Base-by-base conservation (phyloP, 106 monocot species). In the Dendrobium catenatum region DNA sequence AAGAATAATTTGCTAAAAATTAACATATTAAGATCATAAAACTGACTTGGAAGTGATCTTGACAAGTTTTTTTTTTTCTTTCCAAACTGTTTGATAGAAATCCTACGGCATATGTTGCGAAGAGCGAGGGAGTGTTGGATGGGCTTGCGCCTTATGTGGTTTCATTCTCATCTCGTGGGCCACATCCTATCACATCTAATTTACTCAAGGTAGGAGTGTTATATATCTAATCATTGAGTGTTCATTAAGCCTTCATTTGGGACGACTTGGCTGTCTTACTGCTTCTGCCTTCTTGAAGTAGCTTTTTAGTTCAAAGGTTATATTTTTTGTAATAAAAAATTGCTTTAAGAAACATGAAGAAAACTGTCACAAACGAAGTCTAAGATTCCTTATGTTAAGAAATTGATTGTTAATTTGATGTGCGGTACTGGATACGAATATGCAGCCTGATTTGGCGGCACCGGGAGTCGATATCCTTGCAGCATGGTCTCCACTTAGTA, bases 161-260 rank as follows among this genome's bases (percentile, higher is more conserved):
- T 27, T 82, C 79, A 0, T 86, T 86, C 76, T 86, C 85, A 1
- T 86, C 85, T 2, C 78, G 85, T 46, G 85, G 85, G 43, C 85
- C 85, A 49, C 73, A 82, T 46, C 85, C 82, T 4, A 66, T 86
- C 31, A 86, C 85, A 1, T 13, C 7, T 26, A 51, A 82, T 48
- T 43, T 86, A 73, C 85, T 86, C 66, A 86, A 86, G 44, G 85
- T 86, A 79, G 9, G 42, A 43, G 6, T 11, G 15, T 24, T n/a
- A 6, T 54, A 8, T 9, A 29, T 41, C 51, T 56, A 68, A 11
- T 47, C 20, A 26, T 48, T 9, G 67, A 46, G 46, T 54, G 22
- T 55, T 51, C 47, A 47, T 26, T 0, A 55, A 56, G 13, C 13
- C 31, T 31, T 31, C 31, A 31, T 31, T 31, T 31, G 31, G 31